Evolutionary conservation across 768 basidiomycete species (phyloP).

Genomic region (Lactifluus rugatus): DNA sequence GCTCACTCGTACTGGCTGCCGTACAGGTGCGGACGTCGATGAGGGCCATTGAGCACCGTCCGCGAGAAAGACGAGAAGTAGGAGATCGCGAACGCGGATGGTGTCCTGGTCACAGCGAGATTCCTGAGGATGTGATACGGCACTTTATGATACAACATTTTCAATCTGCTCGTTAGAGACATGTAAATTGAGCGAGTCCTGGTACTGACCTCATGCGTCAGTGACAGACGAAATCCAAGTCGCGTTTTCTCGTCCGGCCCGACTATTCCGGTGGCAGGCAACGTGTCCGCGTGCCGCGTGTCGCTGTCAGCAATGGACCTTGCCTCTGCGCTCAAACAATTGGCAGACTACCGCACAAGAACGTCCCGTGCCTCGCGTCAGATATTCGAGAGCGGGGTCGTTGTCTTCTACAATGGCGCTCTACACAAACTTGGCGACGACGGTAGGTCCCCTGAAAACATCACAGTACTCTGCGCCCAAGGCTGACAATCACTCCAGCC

Average conservation of each 20-base stretch:
- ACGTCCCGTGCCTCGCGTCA: slow-evolving; percentile 27
- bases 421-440: slow-evolving; percentile 27
- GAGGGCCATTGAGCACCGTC: slow-evolving; percentile 41
- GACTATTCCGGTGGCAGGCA: neutral
- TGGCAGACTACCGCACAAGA: slow-evolving; percentile 28
- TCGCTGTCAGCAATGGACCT: slow-evolving; percentile 23
- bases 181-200: neutral
- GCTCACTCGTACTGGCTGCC: slow-evolving; percentile 47
- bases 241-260: neutral
- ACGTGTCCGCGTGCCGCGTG: neutral
- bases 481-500: slow-evolving; percentile 31
- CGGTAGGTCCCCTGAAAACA: slow-evolving; percentile 14
- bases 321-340: slow-evolving; percentile 26
- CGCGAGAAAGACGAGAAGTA: slow-evolving; percentile 33
- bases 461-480: neutral
- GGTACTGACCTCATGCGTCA: neutral
- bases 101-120: slow-evolving; percentile 21
- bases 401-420: slow-evolving; percentile 25
- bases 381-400: slow-evolving; percentile 27
- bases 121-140: neutral
- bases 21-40: slow-evolving; percentile 23
- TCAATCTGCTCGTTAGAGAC: neutral
- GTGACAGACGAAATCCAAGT: too few relatives aligned
- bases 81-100: slow-evolving; percentile 42
- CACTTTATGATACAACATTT: neutral